phyloP scores from a whole-genome alignment of 2,329 filamentous ascomycete genomes.

The Cucurbitaria berberidis region DNA sequence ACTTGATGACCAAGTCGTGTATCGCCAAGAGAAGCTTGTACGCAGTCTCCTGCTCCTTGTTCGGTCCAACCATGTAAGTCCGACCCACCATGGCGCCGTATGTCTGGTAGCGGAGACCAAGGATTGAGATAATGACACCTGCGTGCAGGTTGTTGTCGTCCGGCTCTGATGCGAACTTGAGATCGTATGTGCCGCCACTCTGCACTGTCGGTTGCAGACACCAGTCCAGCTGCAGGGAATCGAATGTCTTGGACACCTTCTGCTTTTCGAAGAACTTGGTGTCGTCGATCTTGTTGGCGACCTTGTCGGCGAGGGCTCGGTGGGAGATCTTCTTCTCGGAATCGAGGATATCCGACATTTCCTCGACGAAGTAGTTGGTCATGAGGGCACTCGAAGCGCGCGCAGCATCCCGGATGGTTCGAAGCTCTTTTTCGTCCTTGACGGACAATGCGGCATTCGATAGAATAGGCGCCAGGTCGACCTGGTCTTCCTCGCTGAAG shows the following conservation, averaged over 20 bases:
- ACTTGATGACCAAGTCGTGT: conserved; percentile 88
- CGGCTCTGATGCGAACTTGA: conserved; percentile 78
- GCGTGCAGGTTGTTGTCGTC: conserved; percentile 84
- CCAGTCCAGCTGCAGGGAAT: conserved; percentile 90
- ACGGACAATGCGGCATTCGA: conserved; percentile 85
- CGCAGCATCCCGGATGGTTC: conserved; percentile 91
- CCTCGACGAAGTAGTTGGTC: conserved; percentile 95
- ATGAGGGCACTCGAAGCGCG: conserved; percentile 93
- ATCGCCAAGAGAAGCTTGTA: conserved; percentile 88
- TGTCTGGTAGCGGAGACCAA: conserved; percentile 93
- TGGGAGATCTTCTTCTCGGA: conserved; percentile 98
- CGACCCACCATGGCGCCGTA: conserved; percentile 92
- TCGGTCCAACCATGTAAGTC: conserved; percentile 96
- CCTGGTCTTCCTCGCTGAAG: conserved; percentile 84
- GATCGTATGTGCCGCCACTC: conserved; percentile 93
- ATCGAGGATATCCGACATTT: conserved; percentile 95
- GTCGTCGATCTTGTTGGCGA: conserved; percentile 91
- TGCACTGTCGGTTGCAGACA: conserved; percentile 88
- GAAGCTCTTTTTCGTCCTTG: conserved; percentile 93
- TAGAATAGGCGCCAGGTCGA: conserved; percentile 82
- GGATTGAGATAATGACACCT: conserved; percentile 89
- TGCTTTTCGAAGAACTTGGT: conserved; percentile 88
- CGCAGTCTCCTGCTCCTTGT: conserved; percentile 91
- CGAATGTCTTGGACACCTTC: conserved; percentile 86
- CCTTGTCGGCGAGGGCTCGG: conserved; percentile 80